Evolutionary conservation across 1,139 yeast genomes (phyloP).

Genomic region (Saccharomyces hybrid): DNA sequence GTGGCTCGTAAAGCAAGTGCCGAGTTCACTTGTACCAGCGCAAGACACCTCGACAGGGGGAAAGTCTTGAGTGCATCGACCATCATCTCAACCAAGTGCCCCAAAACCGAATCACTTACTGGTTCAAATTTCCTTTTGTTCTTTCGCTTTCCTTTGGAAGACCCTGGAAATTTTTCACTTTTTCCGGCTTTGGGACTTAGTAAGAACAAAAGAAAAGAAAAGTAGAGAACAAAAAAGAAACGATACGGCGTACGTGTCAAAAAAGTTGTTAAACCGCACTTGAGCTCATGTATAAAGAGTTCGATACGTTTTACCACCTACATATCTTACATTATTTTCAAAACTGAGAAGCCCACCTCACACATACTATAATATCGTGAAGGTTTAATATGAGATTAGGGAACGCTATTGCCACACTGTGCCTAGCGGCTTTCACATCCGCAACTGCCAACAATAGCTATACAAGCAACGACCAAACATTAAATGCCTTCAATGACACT

Average conservation of each 20-base stretch:
- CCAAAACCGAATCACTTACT: not conserved
- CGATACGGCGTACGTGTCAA: constrained; percentile 1
- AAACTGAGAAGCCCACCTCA: no score
- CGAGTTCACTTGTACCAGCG: no score
- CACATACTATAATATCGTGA: no score
- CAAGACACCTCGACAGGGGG: no score
- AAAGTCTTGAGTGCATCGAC: no score
- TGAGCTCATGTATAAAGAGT: not conserved
- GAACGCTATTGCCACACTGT: not conserved
- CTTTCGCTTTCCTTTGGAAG: not conserved
- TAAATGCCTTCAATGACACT: constrained; percentile 9
- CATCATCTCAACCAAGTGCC: no score
- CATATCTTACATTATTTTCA: not conserved
- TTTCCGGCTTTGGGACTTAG: not conserved
- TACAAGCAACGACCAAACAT: not conserved
- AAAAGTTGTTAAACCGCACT: not conserved
- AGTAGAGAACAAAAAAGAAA: not conserved
- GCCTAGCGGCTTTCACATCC: not conserved
- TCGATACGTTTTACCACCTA: not conserved
- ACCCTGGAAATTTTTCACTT: not conserved
- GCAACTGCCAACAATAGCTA: not conserved
- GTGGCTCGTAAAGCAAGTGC: no score
- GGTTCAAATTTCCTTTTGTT: constrained; percentile 1
- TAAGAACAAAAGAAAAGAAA: not conserved
- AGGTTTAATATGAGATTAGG: not conserved